phyloP scores from a whole-genome alignment of 129 eudicot genomes.

The Centaurea solstitialis region DNA sequence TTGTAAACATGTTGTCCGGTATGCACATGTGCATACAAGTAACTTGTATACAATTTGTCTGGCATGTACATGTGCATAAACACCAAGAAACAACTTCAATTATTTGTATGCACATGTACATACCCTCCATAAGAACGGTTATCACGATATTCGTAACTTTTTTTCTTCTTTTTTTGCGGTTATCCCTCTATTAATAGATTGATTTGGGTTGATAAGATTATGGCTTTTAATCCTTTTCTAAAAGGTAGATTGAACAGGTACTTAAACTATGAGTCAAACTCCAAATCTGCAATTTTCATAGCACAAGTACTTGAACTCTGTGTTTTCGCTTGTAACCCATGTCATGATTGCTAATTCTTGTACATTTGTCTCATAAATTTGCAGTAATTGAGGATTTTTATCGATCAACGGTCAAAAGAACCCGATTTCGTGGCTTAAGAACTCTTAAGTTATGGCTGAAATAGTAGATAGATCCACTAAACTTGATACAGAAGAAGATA shows the following conservation, averaged over 20 bases:
- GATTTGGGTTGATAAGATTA: constrained; percentile 9
- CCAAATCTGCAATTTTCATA: neutral
- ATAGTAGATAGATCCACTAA: constrained; percentile 3
- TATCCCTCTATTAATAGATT: neutral
- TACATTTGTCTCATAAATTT: constrained; percentile 1
- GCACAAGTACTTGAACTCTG: neutral
- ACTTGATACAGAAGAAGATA: constrained; percentile 40
- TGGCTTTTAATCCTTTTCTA: neutral
- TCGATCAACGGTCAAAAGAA: neutral
- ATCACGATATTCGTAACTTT: no score
- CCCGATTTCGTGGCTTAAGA: constrained; percentile 4
- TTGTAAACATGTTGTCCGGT: no score
- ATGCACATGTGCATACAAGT: no score
- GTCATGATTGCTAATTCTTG: constrained; percentile 18
- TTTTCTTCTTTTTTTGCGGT: no score
- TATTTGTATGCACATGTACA: no score
- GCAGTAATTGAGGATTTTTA: constrained; percentile 19
- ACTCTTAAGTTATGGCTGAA: constrained; percentile 26
- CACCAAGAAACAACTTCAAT: no score
- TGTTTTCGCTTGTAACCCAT: neutral
- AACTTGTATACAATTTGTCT: no score
- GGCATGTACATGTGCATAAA: no score
- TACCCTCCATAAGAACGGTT: no score
- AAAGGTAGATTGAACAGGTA: neutral
- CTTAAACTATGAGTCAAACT: neutral